These are phyloP conservation scores for Fusarium sp. DNA, from an alignment of 2,329 filamentous ascomycete genomes.

Conservation along the genomic window DNA sequence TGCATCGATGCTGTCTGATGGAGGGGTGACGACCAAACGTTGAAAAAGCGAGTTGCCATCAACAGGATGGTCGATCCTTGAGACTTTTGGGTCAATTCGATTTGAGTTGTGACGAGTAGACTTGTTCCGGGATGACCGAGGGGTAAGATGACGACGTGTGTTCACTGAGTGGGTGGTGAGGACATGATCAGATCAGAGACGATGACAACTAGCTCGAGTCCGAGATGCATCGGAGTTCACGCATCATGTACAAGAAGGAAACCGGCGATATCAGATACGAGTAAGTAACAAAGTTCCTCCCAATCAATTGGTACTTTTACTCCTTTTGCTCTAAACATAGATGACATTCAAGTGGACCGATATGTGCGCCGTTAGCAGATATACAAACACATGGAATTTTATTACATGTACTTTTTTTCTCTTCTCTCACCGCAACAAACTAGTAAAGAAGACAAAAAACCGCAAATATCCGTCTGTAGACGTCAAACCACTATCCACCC, in stretches of 20 bases:
- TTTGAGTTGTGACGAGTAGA: background rate
- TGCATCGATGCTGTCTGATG: conserved; percentile 5
- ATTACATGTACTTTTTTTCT: background rate
- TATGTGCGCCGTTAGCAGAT: background rate
- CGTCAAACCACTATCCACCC: background rate
- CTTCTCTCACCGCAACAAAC: background rate
- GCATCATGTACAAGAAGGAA: too few relatives aligned
- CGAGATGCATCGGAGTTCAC: background rate
- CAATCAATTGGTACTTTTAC: background rate
- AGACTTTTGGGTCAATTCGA: background rate
- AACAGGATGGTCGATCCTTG: background rate
- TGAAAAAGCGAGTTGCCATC: background rate
- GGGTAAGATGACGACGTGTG: background rate
- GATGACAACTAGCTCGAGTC: too few relatives aligned
- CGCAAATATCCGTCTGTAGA: background rate
- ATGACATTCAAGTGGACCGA: background rate
- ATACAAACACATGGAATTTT: background rate
- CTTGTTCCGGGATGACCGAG: background rate
- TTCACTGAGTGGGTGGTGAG: background rate
- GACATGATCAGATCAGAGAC: background rate
- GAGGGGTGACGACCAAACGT: background rate
- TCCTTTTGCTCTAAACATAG: background rate
- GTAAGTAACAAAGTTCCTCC: background rate
- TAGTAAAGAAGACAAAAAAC: background rate
- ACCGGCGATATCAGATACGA: background rate